Conservation (phyloP, 176 grass and related monocot genomes). For the Bonia amplexicaulis region DNA sequence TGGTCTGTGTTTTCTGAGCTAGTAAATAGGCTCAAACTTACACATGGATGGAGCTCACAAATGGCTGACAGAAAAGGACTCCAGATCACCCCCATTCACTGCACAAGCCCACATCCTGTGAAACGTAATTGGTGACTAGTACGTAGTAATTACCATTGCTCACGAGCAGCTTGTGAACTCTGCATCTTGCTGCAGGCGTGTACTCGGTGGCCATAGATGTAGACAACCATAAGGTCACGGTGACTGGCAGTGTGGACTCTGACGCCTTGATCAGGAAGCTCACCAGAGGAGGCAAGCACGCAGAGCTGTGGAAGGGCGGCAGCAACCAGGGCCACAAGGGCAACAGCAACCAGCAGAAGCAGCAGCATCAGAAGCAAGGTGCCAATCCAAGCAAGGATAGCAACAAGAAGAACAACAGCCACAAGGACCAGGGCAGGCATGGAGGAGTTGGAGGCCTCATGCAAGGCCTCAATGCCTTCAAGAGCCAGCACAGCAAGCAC, state of each 20-base stretch:
- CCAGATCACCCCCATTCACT: background rate
- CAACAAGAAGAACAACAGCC: conserved; percentile 40
- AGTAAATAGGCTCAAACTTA: background rate
- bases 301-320: conserved; percentile 68
- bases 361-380: conserved; percentile 57
- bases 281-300: conserved; percentile 75
- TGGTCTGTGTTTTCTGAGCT: background rate
- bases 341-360: conserved; percentile 34
- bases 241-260: conserved; percentile 63
- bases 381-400: conserved; percentile 38
- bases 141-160: conserved; percentile 22
- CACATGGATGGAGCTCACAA: background rate
- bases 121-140: background rate
- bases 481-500: conserved; percentile 71
- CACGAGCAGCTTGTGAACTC: conserved; percentile 39
- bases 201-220: conserved; percentile 80
- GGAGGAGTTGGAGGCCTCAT: conserved; percentile 61
- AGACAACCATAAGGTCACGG: conserved; percentile 86
- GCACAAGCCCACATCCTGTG: conserved; percentile 26
- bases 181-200: conserved; percentile 58
- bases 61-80: background rate
- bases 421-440: conserved; percentile 67
- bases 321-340: conserved; percentile 57
- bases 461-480: conserved; percentile 85
- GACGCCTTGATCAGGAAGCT: conserved; percentile 82